phyloP scores from a whole-genome alignment of 306 rosid genomes.

The Quercus suber region DNA sequence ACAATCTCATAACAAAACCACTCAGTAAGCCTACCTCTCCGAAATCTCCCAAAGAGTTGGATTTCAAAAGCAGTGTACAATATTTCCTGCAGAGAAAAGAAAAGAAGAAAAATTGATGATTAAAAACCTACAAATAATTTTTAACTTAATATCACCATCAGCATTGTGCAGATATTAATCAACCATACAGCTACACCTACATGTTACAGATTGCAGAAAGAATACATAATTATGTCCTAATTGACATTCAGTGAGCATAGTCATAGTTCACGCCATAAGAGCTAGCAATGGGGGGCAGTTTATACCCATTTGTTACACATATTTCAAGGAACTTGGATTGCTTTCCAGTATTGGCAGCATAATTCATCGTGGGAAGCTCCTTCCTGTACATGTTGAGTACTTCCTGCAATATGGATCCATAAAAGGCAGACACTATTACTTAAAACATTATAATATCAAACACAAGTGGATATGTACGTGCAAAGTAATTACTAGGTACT shows the following conservation, averaged over 20 bases:
- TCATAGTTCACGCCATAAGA: neutral
- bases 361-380: conserved; percentile 88
- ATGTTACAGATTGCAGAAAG: neutral
- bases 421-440: neutral
- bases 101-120: conserved; percentile 3
- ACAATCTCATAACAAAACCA: neutral
- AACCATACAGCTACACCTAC: neutral
- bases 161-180: conserved; percentile 1
- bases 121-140: conserved; percentile 3
- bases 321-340: conserved; percentile 73
- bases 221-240: neutral
- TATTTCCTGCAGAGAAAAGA: conserved; percentile 64
- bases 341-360: conserved; percentile 91
- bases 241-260: neutral
- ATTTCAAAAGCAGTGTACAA: conserved; percentile 66
- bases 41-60: conserved; percentile 29
- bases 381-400: conserved; percentile 59
- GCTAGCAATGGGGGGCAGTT: conserved; percentile 6
- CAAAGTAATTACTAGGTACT: too few relatives aligned
- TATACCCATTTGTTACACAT: conserved; percentile 84
- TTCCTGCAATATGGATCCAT: conserved; percentile 44
- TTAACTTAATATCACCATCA: conserved; percentile 9
- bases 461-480: neutral
- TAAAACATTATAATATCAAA: neutral
- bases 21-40: conserved; percentile 50